phyloP scores from a whole-genome alignment of 495 filamentous ascomycete genomes.

The Evansstolkia leycettana region DNA sequence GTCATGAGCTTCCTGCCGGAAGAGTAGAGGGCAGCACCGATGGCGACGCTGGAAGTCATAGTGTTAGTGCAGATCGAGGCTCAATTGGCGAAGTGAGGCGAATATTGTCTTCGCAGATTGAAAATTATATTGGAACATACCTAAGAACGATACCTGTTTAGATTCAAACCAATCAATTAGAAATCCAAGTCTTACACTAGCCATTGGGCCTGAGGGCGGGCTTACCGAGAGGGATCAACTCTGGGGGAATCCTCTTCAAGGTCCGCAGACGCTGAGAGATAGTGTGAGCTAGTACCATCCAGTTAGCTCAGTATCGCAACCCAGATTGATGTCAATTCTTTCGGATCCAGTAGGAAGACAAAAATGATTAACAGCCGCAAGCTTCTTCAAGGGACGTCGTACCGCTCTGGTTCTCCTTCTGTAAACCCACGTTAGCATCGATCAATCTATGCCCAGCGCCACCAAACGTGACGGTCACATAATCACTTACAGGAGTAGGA shows the following conservation, averaged over 20 bases:
- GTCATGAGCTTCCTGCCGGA: slow-evolving; percentile 64
- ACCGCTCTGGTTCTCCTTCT: slow-evolving; percentile 83
- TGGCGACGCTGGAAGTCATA: slow-evolving; percentile 39
- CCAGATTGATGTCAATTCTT: too few relatives aligned
- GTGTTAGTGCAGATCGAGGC: slow-evolving; percentile 12
- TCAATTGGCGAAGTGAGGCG: too few relatives aligned
- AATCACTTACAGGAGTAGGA: slow-evolving; percentile 65
- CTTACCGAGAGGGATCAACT: slow-evolving; percentile 91
- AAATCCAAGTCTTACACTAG: slow-evolving; percentile 1
- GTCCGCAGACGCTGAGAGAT: slow-evolving; percentile 88
- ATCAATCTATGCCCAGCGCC: slow-evolving; percentile 7
- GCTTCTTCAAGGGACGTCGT: slow-evolving; percentile 22
- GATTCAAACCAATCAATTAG: slow-evolving; percentile 12
- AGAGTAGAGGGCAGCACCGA: slow-evolving; percentile 68
- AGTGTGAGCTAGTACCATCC: slow-evolving; percentile 61
- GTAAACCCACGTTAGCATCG: slow-evolving; percentile 24
- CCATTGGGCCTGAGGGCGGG: slow-evolving; percentile 9
- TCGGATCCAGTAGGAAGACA: slow-evolving; percentile 28
- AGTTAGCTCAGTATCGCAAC: background rate
- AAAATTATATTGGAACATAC: slow-evolving; percentile 25
- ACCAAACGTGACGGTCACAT: slow-evolving; percentile 1
- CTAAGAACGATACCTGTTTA: slow-evolving; percentile 68
- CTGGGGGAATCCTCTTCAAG: slow-evolving; percentile 78
- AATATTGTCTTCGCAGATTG: too few relatives aligned
- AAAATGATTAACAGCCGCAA: slow-evolving; percentile 2